Evolutionary conservation across 2,329 filamentous ascomycete species (phyloP), one percentile per base, ranked within the genome.

Genomic region (Aspergillus sp.): DNA sequence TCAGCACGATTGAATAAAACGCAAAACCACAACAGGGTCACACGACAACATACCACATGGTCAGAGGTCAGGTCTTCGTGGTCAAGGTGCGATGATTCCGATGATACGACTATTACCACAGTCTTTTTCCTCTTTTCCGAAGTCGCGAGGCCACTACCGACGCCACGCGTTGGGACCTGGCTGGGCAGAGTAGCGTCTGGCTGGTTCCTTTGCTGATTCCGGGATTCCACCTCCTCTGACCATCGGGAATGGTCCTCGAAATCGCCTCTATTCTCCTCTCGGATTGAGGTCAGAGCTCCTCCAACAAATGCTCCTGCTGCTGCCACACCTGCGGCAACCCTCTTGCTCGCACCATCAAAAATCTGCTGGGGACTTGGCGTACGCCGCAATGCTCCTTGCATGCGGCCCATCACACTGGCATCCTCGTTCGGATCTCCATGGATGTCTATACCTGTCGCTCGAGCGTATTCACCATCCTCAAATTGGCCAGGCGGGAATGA

Each of bases 321-420:
- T 24, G 91, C 89, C 63, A 96, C 83, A 15, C 92, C 90, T 1
- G 91, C 91, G 15, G 85, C 88, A 33, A 96, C 88, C 58, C 87
- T 89, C 77, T 89, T 91, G 70, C 89, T 89, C 12, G 93, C 92
- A 24, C 85, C 88, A 70, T 95, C 90, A 63, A 96, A 87, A 66
- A 96, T 85, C 74, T 96, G 91, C 74, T 96, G 90, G 15, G 93
- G 91, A 72, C 90, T 95, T 17, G 92, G 88, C 2, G 91, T 92
- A 66, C 91, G 86, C 68, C 90, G 84, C 71, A 96, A 82, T 49
- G 89, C 91, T 66, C 88, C 90, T 41, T 90, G 89, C 81, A 96
- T 88, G 63, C 90, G 88, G 58, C 88, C 82, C 61, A 92, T 84
- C 80, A 93, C 88, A 65, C 86, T 78, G 51, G 79, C 76, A 63